Base-by-base conservation (phyloP, 2,329 filamentous ascomycete genomes). In the Hypoxylon sp. region DNA sequence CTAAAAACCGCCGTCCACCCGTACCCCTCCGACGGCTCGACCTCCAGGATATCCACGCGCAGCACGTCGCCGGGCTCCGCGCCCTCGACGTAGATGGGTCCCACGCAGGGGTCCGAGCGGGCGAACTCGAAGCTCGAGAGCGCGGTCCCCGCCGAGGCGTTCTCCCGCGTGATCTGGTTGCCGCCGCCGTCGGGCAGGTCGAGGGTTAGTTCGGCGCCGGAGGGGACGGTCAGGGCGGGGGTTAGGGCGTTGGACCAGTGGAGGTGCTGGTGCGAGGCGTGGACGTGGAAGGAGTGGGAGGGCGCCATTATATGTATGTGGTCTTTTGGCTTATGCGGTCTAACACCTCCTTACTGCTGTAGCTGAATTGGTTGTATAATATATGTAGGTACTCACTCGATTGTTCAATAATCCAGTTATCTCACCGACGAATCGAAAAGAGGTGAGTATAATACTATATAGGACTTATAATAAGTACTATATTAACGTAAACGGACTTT, bases 111-210 rank as follows among this genome's bases (percentile, higher is more conserved):
- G 41, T 46, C 43, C 7, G 43, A 46, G 2, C 23, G 23, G 3
- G 10, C 43, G 43, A 46, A 46, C 19, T 23, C 43, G 43, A 46
- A 25, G 17, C n/a, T 10, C 41, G 7, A 19, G 17, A 21, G 21
- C 1, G 32, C 14, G 17, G 17, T n/a, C n/a, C n/a, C n/a, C n/a
- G n/a, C n/a, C 23, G 80, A 78, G 2, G 79, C 79, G 46, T 83
- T 84, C 19, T 77, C 75, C 5, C 79, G 77, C 4, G 79, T 80
- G 66, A 87, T 80, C 73, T 85, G 83, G 65, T 84, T 84, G 72
- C 84, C 82, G 67, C 82, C 83, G 48, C 83, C 84, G 68, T 86
- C 84, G 19, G 81, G 79, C 25, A 85, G 78, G 71, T 84, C 82
- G 67, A 87, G 85, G 23, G 80, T 80, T 56, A 87, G 75, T 13